phyloP scores from a whole-genome alignment of 179 eudicot genomes.

The Sideroxylon spinosum region DNA sequence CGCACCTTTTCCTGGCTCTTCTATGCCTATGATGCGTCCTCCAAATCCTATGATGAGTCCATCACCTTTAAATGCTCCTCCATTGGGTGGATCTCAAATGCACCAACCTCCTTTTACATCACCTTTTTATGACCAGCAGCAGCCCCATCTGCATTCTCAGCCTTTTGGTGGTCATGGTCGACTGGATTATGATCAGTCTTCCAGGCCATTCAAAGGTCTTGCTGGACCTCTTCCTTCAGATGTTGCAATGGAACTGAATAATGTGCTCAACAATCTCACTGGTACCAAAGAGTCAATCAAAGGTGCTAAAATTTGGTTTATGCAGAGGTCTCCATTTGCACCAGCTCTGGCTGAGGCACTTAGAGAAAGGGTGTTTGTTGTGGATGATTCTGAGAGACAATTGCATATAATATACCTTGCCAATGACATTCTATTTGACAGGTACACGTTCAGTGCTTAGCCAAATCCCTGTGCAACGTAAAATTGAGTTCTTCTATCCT shows the following conservation, averaged over 20 bases:
- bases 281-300: conserved; percentile 95
- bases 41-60: conserved; percentile 53
- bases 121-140: conserved; percentile 51
- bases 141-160: conserved; percentile 41
- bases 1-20: conserved; percentile 51
- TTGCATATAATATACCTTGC: conserved; percentile 86
- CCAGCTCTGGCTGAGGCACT: conserved; percentile 83
- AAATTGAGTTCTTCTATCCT: neutral
- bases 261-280: conserved; percentile 66
- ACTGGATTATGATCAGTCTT: conserved; percentile 58
- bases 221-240: conserved; percentile 87
- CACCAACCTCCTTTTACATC: conserved; percentile 61
- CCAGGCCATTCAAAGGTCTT: conserved; percentile 63
- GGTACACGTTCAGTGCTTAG: conserved; percentile 36
- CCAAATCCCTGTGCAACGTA: neutral
- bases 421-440: conserved; percentile 92
- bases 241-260: conserved; percentile 81
- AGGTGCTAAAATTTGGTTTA: conserved; percentile 92
- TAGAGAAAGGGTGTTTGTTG: conserved; percentile 59
- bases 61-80: conserved; percentile 31
- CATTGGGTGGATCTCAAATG: conserved; percentile 47
- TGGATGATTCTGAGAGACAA: conserved; percentile 86
- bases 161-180: conserved; percentile 60
- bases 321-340: conserved; percentile 90
- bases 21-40: conserved; percentile 64